Evolutionary conservation across 2,329 filamentous ascomycete genomes (phyloP).

Genomic region (Eutypella sp.): DNA sequence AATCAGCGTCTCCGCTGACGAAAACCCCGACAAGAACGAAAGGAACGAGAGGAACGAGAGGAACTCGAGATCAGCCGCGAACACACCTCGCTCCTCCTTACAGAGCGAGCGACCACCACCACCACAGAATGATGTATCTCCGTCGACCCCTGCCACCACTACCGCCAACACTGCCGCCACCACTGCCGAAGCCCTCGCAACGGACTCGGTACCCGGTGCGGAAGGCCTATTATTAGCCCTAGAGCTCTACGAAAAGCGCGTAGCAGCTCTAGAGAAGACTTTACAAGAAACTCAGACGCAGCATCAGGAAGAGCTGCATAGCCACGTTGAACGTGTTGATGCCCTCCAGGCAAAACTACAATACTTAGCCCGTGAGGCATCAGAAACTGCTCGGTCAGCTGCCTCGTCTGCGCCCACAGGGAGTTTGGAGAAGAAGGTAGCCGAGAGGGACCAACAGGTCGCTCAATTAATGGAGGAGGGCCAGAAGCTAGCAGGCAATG

Average conservation of each 20-base stretch:
- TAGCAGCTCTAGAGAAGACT: constrained; percentile 32
- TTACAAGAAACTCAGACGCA: constrained; percentile 40
- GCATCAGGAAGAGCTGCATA: constrained; percentile 77
- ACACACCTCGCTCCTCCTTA: constrained; percentile 10
- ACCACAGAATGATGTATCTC: constrained; percentile 2
- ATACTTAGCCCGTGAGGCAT: constrained; percentile 76
- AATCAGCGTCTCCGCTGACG: constrained; percentile 17
- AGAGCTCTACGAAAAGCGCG: constrained; percentile 34
- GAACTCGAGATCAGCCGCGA: not conserved
- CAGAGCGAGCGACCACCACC: constrained; percentile 10
- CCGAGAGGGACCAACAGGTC: constrained; percentile 87
- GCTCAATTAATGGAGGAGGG: constrained; percentile 89
- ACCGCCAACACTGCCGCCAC: not conserved
- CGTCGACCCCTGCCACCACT: too few relatives aligned
- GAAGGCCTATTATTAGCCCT: constrained; percentile 12
- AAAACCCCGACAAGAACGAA: not conserved
- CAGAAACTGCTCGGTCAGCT: constrained; percentile 67
- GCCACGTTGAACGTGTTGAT: constrained; percentile 85
- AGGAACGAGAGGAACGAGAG: not conserved
- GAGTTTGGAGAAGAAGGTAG: constrained; percentile 70
- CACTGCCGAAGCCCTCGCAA: not conserved
- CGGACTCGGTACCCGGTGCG: not conserved
- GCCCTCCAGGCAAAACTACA: constrained; percentile 86
- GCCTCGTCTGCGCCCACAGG: constrained; percentile 58
- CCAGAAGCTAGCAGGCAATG: constrained; percentile 76